Percentiles rank a stretch among this genome's conserved stretches.
These are phyloP conservation scores for Talaromyces nanjingensis DNA, from an alignment of 495 filamentous ascomycete species.

Conservation along the genomic window DNA sequence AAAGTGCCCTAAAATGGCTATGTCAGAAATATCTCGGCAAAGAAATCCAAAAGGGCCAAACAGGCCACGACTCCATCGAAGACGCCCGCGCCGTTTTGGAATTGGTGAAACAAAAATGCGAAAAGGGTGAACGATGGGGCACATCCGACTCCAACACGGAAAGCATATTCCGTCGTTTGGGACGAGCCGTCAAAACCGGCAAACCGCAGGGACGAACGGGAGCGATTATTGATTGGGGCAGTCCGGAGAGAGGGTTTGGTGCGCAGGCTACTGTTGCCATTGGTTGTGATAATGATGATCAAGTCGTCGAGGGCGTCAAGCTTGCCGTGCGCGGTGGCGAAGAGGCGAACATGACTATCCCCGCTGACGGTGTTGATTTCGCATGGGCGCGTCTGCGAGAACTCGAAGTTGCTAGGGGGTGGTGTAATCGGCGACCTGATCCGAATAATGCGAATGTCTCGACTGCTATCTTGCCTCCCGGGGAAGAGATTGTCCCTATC, in stretches of 20 bases:
- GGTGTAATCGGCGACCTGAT: slow-evolving; percentile 60
- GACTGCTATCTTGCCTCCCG: slow-evolving; percentile 26
- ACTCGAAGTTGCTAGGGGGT: slow-evolving; percentile 73
- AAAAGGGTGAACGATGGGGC: slow-evolving; percentile 80
- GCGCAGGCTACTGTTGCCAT: slow-evolving; percentile 64
- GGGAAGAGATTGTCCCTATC: slow-evolving; percentile 19
- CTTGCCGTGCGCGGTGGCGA: slow-evolving; percentile 60
- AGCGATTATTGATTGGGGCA: slow-evolving; percentile 85
- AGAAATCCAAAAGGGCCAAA: slow-evolving; percentile 75
- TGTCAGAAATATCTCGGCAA: slow-evolving; percentile 71
- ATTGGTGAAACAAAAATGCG: slow-evolving; percentile 89
- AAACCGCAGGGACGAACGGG: slow-evolving; percentile 56
- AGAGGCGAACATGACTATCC: slow-evolving; percentile 51
- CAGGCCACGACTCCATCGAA: slow-evolving; percentile 86
- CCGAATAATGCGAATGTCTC: slow-evolving; percentile 46
- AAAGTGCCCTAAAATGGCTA: slow-evolving; percentile 75
- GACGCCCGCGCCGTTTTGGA: slow-evolving; percentile 87
- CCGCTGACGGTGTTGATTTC: slow-evolving; percentile 72
- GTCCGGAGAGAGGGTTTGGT: slow-evolving; percentile 66
- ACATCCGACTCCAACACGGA: slow-evolving; percentile 67
- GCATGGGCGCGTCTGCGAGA: slow-evolving; percentile 83
- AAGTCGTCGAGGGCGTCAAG: slow-evolving; percentile 63
- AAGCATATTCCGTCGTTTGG: slow-evolving; percentile 79
- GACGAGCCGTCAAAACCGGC: slow-evolving; percentile 48
- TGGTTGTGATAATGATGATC: slow-evolving; percentile 66